These are phyloP conservation scores for Plasmodium berghei DNA, from an alignment of 169 alveolate genomes.

Conservation along the genomic window DNA sequence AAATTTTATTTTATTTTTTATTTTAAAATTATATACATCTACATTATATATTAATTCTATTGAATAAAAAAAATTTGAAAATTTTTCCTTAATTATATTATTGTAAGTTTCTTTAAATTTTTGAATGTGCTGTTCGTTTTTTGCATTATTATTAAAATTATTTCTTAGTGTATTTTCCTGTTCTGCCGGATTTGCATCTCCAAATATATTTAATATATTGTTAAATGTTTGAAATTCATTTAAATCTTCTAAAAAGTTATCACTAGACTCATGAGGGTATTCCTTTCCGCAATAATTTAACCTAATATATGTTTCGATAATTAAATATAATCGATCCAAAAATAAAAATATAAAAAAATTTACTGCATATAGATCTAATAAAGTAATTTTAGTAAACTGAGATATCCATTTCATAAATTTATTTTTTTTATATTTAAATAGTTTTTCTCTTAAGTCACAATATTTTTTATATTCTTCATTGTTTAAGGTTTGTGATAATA, in stretches of 20 bases:
- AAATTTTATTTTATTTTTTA: constrained; percentile 57
- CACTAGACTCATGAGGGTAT: not conserved
- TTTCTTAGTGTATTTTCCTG: not conserved
- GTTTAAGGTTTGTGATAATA: constrained; percentile 44
- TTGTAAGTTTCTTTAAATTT: constrained; percentile 12
- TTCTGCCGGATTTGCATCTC: not conserved
- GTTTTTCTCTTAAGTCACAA: constrained; percentile 68
- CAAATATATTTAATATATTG: constrained; percentile 20
- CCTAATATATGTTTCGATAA: constrained; percentile 58
- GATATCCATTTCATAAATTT: constrained; percentile 64
- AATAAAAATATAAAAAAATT: constrained; percentile 72
- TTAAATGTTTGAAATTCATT: constrained; percentile 43
- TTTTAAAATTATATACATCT: constrained; percentile 50
- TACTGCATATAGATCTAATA: constrained; percentile 27
- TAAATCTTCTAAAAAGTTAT: constrained; percentile 10
- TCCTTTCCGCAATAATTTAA: constrained; percentile 19
- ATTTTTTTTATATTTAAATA: constrained; percentile 72
- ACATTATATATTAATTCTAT: constrained; percentile 46
- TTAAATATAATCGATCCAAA: constrained; percentile 58
- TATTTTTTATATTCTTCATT: constrained; percentile 49
- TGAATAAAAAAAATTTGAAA: constrained; percentile 39
- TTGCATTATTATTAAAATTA: not conserved
- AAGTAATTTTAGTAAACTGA: constrained; percentile 42
- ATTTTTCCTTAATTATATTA: constrained; percentile 24
- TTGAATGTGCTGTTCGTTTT: not conserved